Evolutionary conservation across 441 rosid genomes (phyloP), one percentile per base, ranked within the genome.

Genomic region (Brassica hybrid): DNA sequence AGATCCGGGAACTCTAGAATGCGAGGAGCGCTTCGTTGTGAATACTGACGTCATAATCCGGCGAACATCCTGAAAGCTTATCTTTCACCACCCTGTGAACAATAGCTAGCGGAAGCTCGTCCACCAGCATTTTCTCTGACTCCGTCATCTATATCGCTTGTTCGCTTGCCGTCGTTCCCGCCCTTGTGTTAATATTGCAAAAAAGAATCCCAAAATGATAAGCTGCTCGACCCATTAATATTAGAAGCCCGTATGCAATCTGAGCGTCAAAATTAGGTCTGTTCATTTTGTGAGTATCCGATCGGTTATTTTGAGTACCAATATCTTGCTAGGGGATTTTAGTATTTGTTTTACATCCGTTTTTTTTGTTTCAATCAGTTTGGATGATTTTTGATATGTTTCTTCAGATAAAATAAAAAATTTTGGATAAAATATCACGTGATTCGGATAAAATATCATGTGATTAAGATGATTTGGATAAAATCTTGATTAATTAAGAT

Each of bases 21-120:
- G 95, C 99, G 52, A 87, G 83, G 43, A 91, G 80, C 5, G 98
- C 89, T 78, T 93, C 98, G 82, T 83, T 93, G 86, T 89, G 93
- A 76, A 95, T 78, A 80, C 78, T 71, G 17, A 93, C 75, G 79
- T 89, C 98, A 71, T 80, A 81, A 62, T 86, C 91, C 16, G 86
- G 85, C 63, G 96, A 95, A 77, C 92, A 88, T 25, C 84, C 85
- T 32, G 90, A 82, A 1, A 95, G 89, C 89, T 90, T 88, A 38
- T 88, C 94, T 82, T 93, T 95, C 85, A 93, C 98, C 67, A 93
- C 88, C 32, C 99, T 89, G 63, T 91, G 94, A 65, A 93, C 96
- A 6, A 93, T 88, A 43, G 98, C 89, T 76, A 83, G 84, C 18
- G 94, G 96, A 63, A 95, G 87, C 92, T 88, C 98, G 79, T 93